These are phyloP conservation scores for Fusarium burgessii DNA, from an alignment of 2,329 filamentous ascomycete species.

Conservation along the genomic window DNA sequence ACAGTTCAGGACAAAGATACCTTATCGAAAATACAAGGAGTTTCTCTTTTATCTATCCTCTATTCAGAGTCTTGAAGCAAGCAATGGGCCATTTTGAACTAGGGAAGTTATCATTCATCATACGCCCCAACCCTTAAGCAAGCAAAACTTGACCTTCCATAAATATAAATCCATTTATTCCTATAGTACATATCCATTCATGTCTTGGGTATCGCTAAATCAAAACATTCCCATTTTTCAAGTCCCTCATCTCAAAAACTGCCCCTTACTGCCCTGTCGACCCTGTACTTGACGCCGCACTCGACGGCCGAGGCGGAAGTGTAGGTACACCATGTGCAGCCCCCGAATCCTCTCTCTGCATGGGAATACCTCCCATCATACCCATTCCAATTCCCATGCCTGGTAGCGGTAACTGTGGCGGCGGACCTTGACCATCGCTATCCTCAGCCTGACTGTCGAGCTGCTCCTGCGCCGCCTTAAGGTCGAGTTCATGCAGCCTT, in stretches of 20 bases:
- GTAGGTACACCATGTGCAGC: constrained; percentile 44
- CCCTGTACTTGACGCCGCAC: constrained; percentile 58
- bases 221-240: constrained; percentile 37
- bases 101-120: neutral
- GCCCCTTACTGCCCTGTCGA: constrained; percentile 54
- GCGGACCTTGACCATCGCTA: constrained; percentile 48
- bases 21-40: neutral
- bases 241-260: neutral
- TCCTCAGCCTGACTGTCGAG: constrained; percentile 52
- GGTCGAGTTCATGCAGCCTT: constrained; percentile 63
- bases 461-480: constrained; percentile 57
- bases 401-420: constrained; percentile 37
- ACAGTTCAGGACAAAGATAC: neutral
- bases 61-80: no score
- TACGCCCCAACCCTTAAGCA: neutral
- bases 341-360: constrained; percentile 54
- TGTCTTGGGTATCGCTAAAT: constrained; percentile 49
- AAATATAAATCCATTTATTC: constrained; percentile 23
- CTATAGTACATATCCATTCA: constrained; percentile 44
- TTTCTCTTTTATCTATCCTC: no score
- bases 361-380: constrained; percentile 54
- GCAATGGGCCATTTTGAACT: neutral
- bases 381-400: constrained; percentile 41
- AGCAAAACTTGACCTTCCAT: neutral
- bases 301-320: constrained; percentile 53